Percentiles rank a stretch among this genome's conserved stretches.
These are phyloP conservation scores for Saksenaea oblongispora DNA, from an alignment of 371 early-diverging fungal genomes.

Conservation along the genomic window DNA sequence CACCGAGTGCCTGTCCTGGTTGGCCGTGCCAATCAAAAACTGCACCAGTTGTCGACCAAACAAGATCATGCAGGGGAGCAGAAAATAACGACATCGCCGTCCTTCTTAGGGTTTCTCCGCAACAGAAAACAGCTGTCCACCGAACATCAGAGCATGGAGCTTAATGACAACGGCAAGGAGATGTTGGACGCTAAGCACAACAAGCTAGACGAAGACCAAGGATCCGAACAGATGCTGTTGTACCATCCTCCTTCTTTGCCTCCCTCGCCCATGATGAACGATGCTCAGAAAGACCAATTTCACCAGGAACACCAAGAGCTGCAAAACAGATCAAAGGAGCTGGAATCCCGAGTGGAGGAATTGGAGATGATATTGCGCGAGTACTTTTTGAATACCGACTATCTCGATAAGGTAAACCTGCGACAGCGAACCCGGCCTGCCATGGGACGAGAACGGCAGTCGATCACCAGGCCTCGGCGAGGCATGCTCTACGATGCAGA, in stretches of 20 bases:
- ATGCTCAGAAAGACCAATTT: neutral
- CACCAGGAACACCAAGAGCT: conserved; percentile 9
- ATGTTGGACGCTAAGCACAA: neutral
- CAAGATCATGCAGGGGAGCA: neutral
- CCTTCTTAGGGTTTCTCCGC: neutral
- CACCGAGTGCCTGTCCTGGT: conserved; percentile 35
- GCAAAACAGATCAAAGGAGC: conserved; percentile 7
- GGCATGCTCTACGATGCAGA: neutral
- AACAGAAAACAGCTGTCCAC: neutral
- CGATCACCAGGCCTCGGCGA: neutral
- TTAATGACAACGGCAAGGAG: neutral
- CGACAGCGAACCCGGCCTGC: neutral
- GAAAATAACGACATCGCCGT: neutral
- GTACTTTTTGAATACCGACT: conserved; percentile 43
- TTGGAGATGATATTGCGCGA: conserved; percentile 36
- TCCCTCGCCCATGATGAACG: neutral
- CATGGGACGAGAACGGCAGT: neutral
- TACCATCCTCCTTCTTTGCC: neutral
- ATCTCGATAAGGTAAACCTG: conserved; percentile 25
- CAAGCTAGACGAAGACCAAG: neutral
- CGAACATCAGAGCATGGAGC: neutral
- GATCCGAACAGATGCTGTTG: neutral
- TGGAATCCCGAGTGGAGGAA: conserved; percentile 35
- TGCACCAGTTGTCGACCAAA: neutral
- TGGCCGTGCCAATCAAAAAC: conserved; percentile 13